Conservation (phyloP, 192 early-diverging fungal genomes). For the Spizellomyces sp. region DNA sequence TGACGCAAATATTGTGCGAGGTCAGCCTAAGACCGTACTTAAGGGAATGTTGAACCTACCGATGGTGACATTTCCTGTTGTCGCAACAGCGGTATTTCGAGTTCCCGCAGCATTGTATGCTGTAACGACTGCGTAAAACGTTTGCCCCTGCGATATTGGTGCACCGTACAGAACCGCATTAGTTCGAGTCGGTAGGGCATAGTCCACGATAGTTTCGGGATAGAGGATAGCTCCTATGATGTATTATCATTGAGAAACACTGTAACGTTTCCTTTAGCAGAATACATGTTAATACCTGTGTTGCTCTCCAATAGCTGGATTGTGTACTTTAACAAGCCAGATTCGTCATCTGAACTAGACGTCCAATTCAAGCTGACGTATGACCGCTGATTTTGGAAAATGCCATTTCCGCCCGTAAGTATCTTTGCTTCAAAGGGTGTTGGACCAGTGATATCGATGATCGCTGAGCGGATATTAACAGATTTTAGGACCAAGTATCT, state of each 20-base stretch:
- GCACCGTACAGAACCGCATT: neutral
- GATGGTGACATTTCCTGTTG: too few species aligned
- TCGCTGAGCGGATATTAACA: neutral
- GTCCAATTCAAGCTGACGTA: neutral
- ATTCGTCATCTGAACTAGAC: neutral
- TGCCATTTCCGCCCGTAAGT: neutral
- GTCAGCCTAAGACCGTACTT: too few species aligned
- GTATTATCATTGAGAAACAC: too few species aligned
- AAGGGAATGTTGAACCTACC: too few species aligned
- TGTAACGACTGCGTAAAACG: neutral
- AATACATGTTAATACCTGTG: too few species aligned
- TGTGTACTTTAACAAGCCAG: neutral
- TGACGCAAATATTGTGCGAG: neutral
- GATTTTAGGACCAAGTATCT: too few species aligned
- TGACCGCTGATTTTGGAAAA: neutral
- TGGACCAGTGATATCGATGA: neutral
- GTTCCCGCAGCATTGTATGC: conserved; percentile 15
- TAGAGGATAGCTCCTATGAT: too few species aligned
- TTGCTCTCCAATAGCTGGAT: neutral
- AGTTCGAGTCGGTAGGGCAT: neutral
- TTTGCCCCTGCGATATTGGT: neutral
- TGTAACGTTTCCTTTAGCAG: too few species aligned
- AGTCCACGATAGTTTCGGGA: neutral
- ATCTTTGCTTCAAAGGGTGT: conserved; percentile 3
- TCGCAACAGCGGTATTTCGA: neutral